A percentile compares a stretch with the other conserved stretches of the same genome.
phyloP scores from a whole-genome alignment of 257 asterid species.

The Mentha longifolia region DNA sequence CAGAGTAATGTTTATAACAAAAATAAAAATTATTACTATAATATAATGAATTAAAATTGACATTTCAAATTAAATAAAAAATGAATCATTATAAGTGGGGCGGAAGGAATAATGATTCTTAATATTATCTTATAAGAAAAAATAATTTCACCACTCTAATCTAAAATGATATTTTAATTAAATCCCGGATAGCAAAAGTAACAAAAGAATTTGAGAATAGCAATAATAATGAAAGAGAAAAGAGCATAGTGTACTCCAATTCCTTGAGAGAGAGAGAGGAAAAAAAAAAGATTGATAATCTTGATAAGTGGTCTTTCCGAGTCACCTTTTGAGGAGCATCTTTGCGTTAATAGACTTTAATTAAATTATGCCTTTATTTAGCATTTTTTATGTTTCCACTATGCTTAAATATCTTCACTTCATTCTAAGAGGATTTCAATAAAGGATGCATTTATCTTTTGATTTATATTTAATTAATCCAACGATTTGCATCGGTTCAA shows the following conservation, averaged over 20 bases:
- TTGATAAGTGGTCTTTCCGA: slow-evolving; percentile 25
- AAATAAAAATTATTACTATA: too few relatives aligned
- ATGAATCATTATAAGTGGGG: too few relatives aligned
- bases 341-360: slow-evolving; percentile 28
- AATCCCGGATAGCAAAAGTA: too few relatives aligned
- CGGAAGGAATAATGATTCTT: too few relatives aligned
- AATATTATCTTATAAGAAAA: too few relatives aligned
- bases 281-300: slow-evolving; percentile 11
- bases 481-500: slow-evolving; percentile 21
- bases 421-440: slow-evolving; percentile 43
- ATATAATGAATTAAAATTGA: too few relatives aligned
- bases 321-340: slow-evolving; percentile 39
- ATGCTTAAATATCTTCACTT: slow-evolving; percentile 46
- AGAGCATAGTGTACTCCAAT: background rate
- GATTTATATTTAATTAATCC: slow-evolving; percentile 14
- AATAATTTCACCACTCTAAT: too few relatives aligned
- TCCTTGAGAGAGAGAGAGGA: slow-evolving; percentile 10
- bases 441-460: slow-evolving; percentile 13
- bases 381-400: slow-evolving; percentile 31
- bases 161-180: too few relatives aligned
- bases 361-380: slow-evolving; percentile 23
- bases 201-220: background rate
- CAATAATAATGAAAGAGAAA: slow-evolving; percentile 20
- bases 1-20: too few relatives aligned
- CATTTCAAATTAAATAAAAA: too few relatives aligned